phyloP scores from a whole-genome alignment of 139 green algal species.

The Chlorella sorokiniana region DNA sequence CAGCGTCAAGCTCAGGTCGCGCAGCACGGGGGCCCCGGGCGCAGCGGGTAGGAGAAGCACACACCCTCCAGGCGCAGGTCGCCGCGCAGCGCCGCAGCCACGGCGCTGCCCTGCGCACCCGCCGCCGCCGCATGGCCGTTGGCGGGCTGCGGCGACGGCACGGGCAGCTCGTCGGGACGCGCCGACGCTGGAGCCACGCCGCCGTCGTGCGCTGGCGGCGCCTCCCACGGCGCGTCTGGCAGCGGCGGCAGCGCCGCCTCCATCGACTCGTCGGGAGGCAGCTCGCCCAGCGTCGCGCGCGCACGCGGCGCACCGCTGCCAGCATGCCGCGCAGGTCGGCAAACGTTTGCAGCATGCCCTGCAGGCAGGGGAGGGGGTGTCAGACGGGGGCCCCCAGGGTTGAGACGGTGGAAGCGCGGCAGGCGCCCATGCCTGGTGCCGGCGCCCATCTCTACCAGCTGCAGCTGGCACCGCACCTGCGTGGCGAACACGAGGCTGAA shows the following conservation, averaged over 20 bases:
- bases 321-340: constrained; percentile 67
- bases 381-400: too few species aligned
- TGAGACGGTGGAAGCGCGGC: background rate
- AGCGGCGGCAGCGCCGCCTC: constrained; percentile 73
- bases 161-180: background rate
- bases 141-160: background rate
- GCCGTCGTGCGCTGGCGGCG: background rate
- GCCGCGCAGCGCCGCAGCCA: constrained; percentile 47
- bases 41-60: constrained; percentile 77
- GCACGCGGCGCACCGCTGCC: constrained; percentile 65
- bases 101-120: constrained; percentile 13
- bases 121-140: too few species aligned
- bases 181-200: too few species aligned
- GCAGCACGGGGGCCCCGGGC: constrained; percentile 66
- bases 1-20: constrained; percentile 69
- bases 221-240: constrained; percentile 10
- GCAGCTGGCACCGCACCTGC: constrained; percentile 56
- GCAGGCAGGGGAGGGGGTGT: constrained; percentile 10
- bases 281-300: constrained; percentile 51
- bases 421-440: background rate
- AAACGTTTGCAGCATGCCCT: constrained; percentile 79
- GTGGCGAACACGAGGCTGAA: constrained; percentile 89
- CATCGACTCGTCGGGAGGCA: constrained; percentile 77
- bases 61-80: constrained; percentile 72
- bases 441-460: background rate